phyloP scores from a whole-genome alignment of 139 green algal species.

The Limnomonas spitsbergensis region DNA sequence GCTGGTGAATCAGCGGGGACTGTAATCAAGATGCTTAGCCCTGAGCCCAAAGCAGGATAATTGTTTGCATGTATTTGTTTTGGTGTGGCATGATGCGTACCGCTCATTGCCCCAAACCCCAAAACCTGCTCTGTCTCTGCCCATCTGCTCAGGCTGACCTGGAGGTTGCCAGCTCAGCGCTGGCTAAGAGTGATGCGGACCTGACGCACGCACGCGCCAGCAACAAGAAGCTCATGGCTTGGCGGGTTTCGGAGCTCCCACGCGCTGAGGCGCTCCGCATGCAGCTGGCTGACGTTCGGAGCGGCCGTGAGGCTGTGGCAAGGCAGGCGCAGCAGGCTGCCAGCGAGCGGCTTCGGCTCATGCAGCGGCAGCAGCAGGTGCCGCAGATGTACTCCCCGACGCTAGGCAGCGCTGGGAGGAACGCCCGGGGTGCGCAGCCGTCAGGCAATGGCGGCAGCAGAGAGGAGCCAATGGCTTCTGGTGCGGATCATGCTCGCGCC shows the following conservation, averaged over 20 bases:
- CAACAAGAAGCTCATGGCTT: conserved; percentile 40
- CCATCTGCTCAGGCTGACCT: conserved; percentile 38
- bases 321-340: neutral
- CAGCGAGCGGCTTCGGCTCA: neutral
- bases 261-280: conserved; percentile 30
- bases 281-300: conserved; percentile 8
- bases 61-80: too few relatives aligned
- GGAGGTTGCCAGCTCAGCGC: conserved; percentile 12
- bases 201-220: conserved; percentile 30
- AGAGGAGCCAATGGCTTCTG: neutral
- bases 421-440: too few relatives aligned
- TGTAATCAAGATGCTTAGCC: too few relatives aligned
- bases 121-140: too few relatives aligned
- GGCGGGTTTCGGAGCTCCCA: conserved; percentile 24
- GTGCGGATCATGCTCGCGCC: neutral
- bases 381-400: neutral
- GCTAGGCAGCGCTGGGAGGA: neutral
- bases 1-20: too few relatives aligned
- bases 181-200: conserved; percentile 20
- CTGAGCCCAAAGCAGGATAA: too few relatives aligned
- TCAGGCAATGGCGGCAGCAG: neutral
- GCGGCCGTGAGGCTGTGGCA: neutral
- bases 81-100: too few relatives aligned
- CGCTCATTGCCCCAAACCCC: too few relatives aligned
- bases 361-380: neutral